Evolutionary conservation across 306 rosid genomes (phyloP).

Genomic region (Cicer cuneatum): DNA sequence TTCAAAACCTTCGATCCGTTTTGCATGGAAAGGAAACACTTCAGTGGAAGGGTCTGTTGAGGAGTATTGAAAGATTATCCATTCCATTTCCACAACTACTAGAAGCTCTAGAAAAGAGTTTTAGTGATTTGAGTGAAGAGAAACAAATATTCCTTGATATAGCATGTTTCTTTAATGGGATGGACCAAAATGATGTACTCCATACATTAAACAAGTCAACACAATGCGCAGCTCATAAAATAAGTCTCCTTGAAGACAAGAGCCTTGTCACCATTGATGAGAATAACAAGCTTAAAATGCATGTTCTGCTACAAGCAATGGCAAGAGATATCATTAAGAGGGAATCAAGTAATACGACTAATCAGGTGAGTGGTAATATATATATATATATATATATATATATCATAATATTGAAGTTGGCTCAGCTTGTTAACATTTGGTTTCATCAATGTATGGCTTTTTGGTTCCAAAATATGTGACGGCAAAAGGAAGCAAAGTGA

Average conservation of each 20-base stretch:
- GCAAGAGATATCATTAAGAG: constrained; percentile 35
- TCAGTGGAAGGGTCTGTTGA: constrained; percentile 12
- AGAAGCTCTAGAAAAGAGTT: constrained; percentile 19
- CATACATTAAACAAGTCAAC: constrained; percentile 5
- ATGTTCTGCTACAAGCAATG: constrained; percentile 40
- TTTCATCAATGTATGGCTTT: not conserved
- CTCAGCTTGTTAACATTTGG: not conserved
- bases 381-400: not conserved
- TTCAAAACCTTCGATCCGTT: not conserved
- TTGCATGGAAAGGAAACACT: not conserved
- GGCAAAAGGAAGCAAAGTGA: not conserved
- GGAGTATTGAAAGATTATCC: not conserved
- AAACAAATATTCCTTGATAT: constrained; percentile 41
- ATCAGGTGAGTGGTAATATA: not conserved
- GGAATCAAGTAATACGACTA: not conserved
- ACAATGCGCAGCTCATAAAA: not conserved
- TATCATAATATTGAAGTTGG: not conserved
- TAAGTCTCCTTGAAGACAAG: constrained; percentile 10
- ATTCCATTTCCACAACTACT: not conserved
- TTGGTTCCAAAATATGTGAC: not conserved
- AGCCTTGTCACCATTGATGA: constrained; percentile 14
- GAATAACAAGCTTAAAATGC: constrained; percentile 37
- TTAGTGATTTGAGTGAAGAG: constrained; percentile 2
- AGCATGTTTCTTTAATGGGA: constrained; percentile 39
- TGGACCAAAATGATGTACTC: not conserved